Conservation (phyloP, 1,284 basidiomycete species). For the Anthracocystis walkeri region DNA sequence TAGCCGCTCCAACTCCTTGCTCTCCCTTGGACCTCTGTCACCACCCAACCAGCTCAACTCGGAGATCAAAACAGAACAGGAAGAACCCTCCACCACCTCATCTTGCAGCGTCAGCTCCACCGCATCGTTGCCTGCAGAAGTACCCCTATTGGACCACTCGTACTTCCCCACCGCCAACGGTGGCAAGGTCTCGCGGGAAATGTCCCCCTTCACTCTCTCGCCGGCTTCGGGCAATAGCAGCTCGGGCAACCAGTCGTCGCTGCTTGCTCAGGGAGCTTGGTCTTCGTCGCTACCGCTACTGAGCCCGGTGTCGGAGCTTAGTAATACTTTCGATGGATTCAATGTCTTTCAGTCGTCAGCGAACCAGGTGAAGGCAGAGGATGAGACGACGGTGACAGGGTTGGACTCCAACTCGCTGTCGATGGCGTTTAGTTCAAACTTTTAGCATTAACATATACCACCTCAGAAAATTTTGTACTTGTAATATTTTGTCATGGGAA, state of each 20-base stretch:
- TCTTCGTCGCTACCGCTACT: slow-evolving; percentile 20
- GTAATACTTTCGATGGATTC: slow-evolving; percentile 26
- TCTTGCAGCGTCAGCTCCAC: slow-evolving; percentile 37
- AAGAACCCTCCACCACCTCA: slow-evolving; percentile 24
- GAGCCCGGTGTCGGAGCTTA: slow-evolving; percentile 37
- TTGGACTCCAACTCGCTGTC: too few relatives aligned
- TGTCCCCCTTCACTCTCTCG: slow-evolving; percentile 27
- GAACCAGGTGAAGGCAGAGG: slow-evolving; percentile 3
- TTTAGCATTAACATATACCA: too few relatives aligned
- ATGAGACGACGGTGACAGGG: neutral
- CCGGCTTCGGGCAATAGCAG: slow-evolving; percentile 17
- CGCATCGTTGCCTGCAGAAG: slow-evolving; percentile 16
- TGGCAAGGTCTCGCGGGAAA: slow-evolving; percentile 19
- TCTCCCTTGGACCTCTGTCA: slow-evolving; percentile 30
- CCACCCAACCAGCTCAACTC: slow-evolving; percentile 13
- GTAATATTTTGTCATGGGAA: too few relatives aligned
- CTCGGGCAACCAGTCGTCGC: slow-evolving; percentile 21
- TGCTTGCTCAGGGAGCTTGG: slow-evolving; percentile 24
- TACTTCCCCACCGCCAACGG: slow-evolving; percentile 17
- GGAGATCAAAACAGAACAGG: slow-evolving; percentile 16
- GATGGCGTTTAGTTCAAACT: too few relatives aligned
- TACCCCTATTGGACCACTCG: slow-evolving; percentile 16
- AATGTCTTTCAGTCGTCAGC: slow-evolving; percentile 15
- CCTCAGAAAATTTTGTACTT: too few relatives aligned
- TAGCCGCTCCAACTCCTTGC: slow-evolving; percentile 30